phyloP scores from a whole-genome alignment of 305 asterid genomes.

The Fraxinus ornus region DNA sequence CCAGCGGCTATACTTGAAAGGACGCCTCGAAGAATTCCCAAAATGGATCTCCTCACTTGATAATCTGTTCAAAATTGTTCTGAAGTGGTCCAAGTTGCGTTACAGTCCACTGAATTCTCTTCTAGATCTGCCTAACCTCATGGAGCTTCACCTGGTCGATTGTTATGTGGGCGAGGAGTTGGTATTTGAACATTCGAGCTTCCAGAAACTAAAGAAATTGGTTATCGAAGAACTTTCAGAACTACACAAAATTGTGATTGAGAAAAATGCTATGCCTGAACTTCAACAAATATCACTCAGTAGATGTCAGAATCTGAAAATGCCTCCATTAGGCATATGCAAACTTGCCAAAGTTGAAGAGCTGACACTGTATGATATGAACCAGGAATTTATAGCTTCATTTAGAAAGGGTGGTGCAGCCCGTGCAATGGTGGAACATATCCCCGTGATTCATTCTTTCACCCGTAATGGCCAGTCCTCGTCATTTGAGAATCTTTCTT shows the following conservation, averaged over 20 bases:
- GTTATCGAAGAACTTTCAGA: slow-evolving; percentile 19
- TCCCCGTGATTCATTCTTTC: slow-evolving; percentile 25
- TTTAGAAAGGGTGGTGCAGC: slow-evolving; percentile 17
- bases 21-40: slow-evolving; percentile 28
- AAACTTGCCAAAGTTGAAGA: slow-evolving; percentile 26
- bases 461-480: neutral
- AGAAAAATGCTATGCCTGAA: slow-evolving; percentile 32
- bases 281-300: slow-evolving; percentile 31
- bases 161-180: slow-evolving; percentile 22
- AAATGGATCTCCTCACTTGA: slow-evolving; percentile 31
- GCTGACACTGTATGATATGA: slow-evolving; percentile 34
- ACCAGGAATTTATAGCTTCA: slow-evolving; percentile 16
- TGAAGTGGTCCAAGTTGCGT: slow-evolving; percentile 35
- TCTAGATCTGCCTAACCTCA: slow-evolving; percentile 22
- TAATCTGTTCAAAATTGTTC: slow-evolving; percentile 22
- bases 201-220: slow-evolving; percentile 34
- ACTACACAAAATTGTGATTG: slow-evolving; percentile 21
- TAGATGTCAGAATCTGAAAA: slow-evolving; percentile 18
- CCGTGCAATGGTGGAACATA: neutral
- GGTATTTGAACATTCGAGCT: slow-evolving; percentile 23
- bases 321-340: slow-evolving; percentile 27
- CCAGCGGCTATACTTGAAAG: slow-evolving; percentile 40
- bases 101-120: slow-evolving; percentile 29
- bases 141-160: slow-evolving; percentile 36
- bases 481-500: slow-evolving; percentile 28